Conservation (phyloP, 495 filamentous ascomycete genomes). For the Sordaria brevicollis region DNA sequence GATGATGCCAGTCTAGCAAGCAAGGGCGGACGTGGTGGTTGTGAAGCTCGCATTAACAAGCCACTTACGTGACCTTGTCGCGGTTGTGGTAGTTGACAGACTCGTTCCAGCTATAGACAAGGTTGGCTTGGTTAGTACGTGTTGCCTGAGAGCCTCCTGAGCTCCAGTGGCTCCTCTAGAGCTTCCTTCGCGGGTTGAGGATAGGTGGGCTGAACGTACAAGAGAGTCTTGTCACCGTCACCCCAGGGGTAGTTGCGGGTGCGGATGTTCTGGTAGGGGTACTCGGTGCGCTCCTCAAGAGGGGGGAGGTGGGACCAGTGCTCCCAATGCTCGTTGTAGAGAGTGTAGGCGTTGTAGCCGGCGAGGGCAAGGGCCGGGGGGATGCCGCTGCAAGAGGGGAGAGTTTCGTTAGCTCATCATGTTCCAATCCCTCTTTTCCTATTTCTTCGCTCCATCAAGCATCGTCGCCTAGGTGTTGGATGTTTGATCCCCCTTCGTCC, state of each 20-base stretch:
- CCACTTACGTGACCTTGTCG: slow-evolving; percentile 55
- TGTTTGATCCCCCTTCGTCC: neutral
- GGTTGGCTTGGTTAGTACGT: neutral
- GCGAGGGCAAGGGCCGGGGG: slow-evolving; percentile 61
- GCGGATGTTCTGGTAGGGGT: slow-evolving; percentile 90
- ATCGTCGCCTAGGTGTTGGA: neutral
- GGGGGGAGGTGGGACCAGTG: slow-evolving; percentile 81
- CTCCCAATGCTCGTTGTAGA: slow-evolving; percentile 94
- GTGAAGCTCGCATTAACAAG: neutral
- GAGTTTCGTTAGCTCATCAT: slow-evolving; percentile 6
- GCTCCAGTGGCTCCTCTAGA: neutral
- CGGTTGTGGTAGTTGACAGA: slow-evolving; percentile 94
- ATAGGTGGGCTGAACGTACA: slow-evolving; percentile 22
- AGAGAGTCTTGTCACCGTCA: slow-evolving; percentile 69
- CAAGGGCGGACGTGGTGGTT: neutral
- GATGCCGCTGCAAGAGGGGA: slow-evolving; percentile 43
- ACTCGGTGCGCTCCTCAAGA: slow-evolving; percentile 79
- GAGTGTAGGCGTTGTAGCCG: slow-evolving; percentile 68
- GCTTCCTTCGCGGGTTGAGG: neutral
- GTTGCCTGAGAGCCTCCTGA: neutral
- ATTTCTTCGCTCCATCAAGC: neutral
- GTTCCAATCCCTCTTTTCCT: slow-evolving; percentile 1
- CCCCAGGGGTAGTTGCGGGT: slow-evolving; percentile 86
- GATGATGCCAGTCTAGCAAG: neutral
- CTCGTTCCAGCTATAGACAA: slow-evolving; percentile 78